Conservation (phyloP, 1,284 basidiomycete species). For the Agroathelia rolfsii region DNA sequence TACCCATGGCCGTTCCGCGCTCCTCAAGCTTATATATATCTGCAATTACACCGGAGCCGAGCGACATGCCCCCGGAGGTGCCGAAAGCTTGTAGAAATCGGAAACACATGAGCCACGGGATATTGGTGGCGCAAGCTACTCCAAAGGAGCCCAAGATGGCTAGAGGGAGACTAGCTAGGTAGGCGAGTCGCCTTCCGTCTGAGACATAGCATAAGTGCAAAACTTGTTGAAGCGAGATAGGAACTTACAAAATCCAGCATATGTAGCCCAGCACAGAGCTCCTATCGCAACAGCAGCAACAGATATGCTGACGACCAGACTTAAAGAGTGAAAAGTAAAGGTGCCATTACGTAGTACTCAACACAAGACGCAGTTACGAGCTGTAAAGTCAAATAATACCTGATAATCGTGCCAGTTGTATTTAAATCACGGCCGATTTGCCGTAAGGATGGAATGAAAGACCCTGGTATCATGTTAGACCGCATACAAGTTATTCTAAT, state of each 20-base stretch:
- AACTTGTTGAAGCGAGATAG: too few species aligned
- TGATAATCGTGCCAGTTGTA: slow-evolving; percentile 27
- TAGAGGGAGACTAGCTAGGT: slow-evolving; percentile 35
- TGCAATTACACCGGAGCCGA: slow-evolving; percentile 40
- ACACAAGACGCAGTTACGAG: too few species aligned
- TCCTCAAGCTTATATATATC: slow-evolving; percentile 38
- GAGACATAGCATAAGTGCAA: background rate
- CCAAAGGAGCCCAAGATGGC: slow-evolving; percentile 33
- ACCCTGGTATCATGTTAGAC: slow-evolving; percentile 33
- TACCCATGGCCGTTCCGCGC: slow-evolving; percentile 38
- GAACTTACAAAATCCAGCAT: slow-evolving; percentile 20
- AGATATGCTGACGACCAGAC: slow-evolving; percentile 19
- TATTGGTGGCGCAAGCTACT: slow-evolving; percentile 24
- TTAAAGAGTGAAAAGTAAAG: too few species aligned
- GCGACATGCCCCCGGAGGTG: slow-evolving; percentile 24
- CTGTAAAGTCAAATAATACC: too few species aligned
- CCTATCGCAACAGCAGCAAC: slow-evolving; percentile 16
- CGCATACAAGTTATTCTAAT: background rate
- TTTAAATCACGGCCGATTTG: slow-evolving; percentile 31
- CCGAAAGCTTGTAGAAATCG: slow-evolving; percentile 40
- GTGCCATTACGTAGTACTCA: too few species aligned
- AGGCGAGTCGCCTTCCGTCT: slow-evolving; percentile 34
- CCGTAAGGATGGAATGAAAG: slow-evolving; percentile 38
- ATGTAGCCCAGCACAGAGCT: slow-evolving; percentile 18
- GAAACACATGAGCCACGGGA: slow-evolving; percentile 31